phyloP scores from a whole-genome alignment of 108 stramenopile genomes.

The Craspedostauros australis region DNA sequence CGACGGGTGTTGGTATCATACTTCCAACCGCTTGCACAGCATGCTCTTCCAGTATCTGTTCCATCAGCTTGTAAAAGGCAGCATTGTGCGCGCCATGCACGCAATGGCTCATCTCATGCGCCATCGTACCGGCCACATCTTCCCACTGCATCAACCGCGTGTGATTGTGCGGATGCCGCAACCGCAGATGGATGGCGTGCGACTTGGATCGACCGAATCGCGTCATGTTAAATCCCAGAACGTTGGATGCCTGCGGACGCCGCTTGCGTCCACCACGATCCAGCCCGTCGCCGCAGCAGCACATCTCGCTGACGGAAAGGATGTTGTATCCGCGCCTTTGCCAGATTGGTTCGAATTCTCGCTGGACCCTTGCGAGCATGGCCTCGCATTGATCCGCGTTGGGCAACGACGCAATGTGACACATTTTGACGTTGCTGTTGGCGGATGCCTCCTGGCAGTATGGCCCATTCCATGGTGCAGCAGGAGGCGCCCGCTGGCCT shows the following conservation, averaged over 20 bases:
- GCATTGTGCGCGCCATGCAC: slow-evolving; percentile 46
- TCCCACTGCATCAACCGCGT: slow-evolving; percentile 49
- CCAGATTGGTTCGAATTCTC: slow-evolving; percentile 64
- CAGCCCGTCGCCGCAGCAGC: slow-evolving; percentile 77
- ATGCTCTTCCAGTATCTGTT: slow-evolving; percentile 61
- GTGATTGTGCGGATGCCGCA: slow-evolving; percentile 46
- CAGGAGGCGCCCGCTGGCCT: no score
- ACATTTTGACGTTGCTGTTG: no score
- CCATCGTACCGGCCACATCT: slow-evolving; percentile 74
- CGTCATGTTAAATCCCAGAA: slow-evolving; percentile 68
- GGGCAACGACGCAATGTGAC: slow-evolving; percentile 37
- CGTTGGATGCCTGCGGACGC: slow-evolving; percentile 32
- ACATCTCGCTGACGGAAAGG: slow-evolving; percentile 65
- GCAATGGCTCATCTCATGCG: slow-evolving; percentile 78
- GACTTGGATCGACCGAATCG: background rate
- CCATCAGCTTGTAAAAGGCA: slow-evolving; percentile 73
- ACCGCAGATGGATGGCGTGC: slow-evolving; percentile 66
- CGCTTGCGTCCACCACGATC: slow-evolving; percentile 22
- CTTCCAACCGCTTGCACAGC: background rate
- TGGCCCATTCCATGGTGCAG: no score
- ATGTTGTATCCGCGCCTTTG: slow-evolving; percentile 53
- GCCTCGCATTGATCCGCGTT: slow-evolving; percentile 26
- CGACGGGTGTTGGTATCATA: slow-evolving; percentile 1
- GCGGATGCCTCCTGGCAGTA: no score
- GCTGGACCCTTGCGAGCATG: slow-evolving; percentile 48